Evolutionary conservation across 139 green algal species (phyloP).

Genomic region (Marvania coccoides): DNA sequence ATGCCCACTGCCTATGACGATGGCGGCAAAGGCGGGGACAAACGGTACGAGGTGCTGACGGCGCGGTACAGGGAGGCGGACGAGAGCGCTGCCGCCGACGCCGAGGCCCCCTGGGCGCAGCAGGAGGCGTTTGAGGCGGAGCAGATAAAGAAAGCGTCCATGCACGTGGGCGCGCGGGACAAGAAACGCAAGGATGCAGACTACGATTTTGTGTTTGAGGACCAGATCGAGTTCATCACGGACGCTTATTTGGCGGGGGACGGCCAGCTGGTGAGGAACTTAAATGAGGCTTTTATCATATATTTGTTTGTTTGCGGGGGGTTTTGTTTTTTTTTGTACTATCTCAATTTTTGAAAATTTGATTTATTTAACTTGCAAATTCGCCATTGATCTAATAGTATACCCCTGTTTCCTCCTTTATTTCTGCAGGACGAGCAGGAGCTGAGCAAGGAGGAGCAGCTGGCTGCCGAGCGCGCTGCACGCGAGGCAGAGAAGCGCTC

Average conservation of each 20-base stretch:
- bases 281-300: conserved; percentile 4
- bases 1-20: conserved; percentile 85
- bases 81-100: not conserved
- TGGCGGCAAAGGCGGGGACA: conserved; percentile 24
- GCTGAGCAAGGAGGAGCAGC: conserved; percentile 43
- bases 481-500: conserved; percentile 32
- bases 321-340: no score
- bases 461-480: conserved; percentile 35
- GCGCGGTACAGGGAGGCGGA: conserved; percentile 45
- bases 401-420: no score
- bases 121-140: conserved; percentile 89
- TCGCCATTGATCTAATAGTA: no score
- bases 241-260: conserved; percentile 43
- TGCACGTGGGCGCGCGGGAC: conserved; percentile 45
- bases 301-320: no score
- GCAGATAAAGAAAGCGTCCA: conserved; percentile 66
- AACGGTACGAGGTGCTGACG: conserved; percentile 60
- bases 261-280: not conserved
- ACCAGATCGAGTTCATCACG: conserved; percentile 94
- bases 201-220: conserved; percentile 91
- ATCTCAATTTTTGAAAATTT: no score
- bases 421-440: conserved; percentile 9
- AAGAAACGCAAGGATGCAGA: conserved; percentile 15
- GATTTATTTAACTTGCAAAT: no score
- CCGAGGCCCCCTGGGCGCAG: conserved; percentile 63